A percentile compares a stretch with the other conserved stretches of the same genome.
Conservation (phyloP, 2,329 filamentous ascomycete genomes). For the Paraphoma chrysanthemicola region DNA sequence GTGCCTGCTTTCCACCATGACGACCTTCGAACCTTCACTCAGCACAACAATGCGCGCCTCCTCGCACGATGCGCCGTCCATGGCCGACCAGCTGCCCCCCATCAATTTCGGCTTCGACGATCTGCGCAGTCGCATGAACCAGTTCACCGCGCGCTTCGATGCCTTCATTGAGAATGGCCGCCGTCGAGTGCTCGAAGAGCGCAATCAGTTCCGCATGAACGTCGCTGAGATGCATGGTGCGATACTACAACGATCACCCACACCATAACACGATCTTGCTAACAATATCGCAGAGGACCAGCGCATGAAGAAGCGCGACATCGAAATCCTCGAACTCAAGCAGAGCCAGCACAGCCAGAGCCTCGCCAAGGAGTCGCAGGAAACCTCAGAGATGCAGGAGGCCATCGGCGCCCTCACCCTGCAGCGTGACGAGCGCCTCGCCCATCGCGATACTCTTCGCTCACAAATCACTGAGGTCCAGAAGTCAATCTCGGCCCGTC, state of each 20-base stretch:
- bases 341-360: conserved; percentile 74
- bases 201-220: conserved; percentile 91
- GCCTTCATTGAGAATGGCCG: conserved; percentile 91
- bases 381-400: conserved; percentile 70
- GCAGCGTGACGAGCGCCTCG: conserved; percentile 62
- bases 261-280: neutral
- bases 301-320: conserved; percentile 85
- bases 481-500: conserved; percentile 70
- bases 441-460: conserved; percentile 63
- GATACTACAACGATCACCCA: conserved; percentile 16
- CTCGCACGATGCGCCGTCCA: conserved; percentile 66
- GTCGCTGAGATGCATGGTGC: conserved; percentile 88
- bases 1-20: conserved; percentile 55
- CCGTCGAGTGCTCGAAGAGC: conserved; percentile 88
- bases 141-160: conserved; percentile 90
- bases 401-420: conserved; percentile 64
- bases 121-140: conserved; percentile 90
- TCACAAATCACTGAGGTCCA: conserved; percentile 70
- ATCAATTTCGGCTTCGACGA: conserved; percentile 98
- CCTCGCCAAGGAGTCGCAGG: conserved; percentile 77
- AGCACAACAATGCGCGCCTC: conserved; percentile 69
- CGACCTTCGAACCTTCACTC: conserved; percentile 72
- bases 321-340: conserved; percentile 80
- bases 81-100: conserved; percentile 80
- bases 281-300: conserved; percentile 73